Evolutionary conservation across 2,329 filamentous ascomycete genomes (phyloP).

Genomic region (Nemania sp.): DNA sequence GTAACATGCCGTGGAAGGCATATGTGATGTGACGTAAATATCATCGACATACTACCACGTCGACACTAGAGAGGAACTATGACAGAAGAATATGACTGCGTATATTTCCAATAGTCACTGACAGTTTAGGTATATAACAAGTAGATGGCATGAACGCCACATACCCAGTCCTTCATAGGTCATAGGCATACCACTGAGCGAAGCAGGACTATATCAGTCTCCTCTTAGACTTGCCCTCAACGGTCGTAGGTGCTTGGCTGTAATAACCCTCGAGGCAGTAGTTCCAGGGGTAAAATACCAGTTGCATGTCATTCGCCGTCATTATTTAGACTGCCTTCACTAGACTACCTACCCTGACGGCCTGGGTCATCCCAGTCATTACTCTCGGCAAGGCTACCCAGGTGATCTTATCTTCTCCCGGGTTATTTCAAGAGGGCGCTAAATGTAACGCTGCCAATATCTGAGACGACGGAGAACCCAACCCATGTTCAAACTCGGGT

Average conservation of each 20-base stretch:
- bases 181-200: neutral
- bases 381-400: neutral
- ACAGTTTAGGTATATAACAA: neutral
- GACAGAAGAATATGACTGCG: too few relatives aligned
- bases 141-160: too few relatives aligned
- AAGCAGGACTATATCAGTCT: slow-evolving; percentile 6
- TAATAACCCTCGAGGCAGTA: neutral
- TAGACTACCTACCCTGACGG: too few relatives aligned
- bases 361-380: neutral
- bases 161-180: too few relatives aligned
- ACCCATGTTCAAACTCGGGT: slow-evolving; percentile 23
- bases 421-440: slow-evolving; percentile 25
- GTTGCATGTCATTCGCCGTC: slow-evolving; percentile 6
- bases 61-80: too few relatives aligned
- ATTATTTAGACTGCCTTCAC: neutral
- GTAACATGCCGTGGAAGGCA: slow-evolving; percentile 1
- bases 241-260: neutral
- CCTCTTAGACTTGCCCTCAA: neutral
- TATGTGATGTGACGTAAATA: too few relatives aligned
- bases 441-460: slow-evolving; percentile 27
- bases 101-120: neutral
- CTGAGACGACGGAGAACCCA: slow-evolving; percentile 21
- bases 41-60: too few relatives aligned
- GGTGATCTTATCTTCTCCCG: slow-evolving; percentile 8
- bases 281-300: neutral